Evolutionary conservation across 2,329 filamentous ascomycete genomes (phyloP), one percentile per base, ranked within the genome.

Genomic region (Phyllosticta citriasiana): DNA sequence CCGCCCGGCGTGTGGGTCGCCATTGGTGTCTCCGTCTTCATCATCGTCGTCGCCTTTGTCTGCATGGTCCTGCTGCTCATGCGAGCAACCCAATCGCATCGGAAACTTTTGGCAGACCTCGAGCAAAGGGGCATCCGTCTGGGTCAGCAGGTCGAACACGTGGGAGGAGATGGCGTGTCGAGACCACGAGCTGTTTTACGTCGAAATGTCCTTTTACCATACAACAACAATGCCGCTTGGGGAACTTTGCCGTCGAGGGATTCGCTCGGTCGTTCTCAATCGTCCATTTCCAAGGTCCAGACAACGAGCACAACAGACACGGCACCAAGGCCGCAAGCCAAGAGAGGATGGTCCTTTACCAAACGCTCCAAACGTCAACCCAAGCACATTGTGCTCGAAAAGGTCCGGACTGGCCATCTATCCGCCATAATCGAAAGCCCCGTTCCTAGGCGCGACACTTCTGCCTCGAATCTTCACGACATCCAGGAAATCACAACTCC

Each of bases 221-320:
- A 72, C 67, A 71, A 72, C 53, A 65, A 68, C 2, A 70, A 69
- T 53, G 70, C 69, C 14, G 75, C 73, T 47, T 79, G 76, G 76
- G 74, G 70, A 16, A 66, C 73, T 55, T 65, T 78, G 9, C 68
- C 68, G 10, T 78, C 76, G 0, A 56, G 47, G 30, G 59, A 61
- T 19, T 61, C 59, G 12, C 52, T 61, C 50, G 65, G 66, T n/a
- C 58, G 73, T 25, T 59, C 68, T 51, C 64, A 62, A 26, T 50
- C 52, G 22, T 55, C 62, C 24, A 35, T 62, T 6, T 53, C 25
- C 24, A 55, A 53, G 26, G 22, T 33, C 14, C 40, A 63, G 33
- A 47, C 57, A 6, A n/a, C 53, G 14, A 57, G 40, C 16, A 57
- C 33, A 6, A 55, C 52, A 24, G 27, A 47, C 27, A 33, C 57